Base-by-base conservation (phyloP, 2,329 filamentous ascomycete genomes). In the Penicillium sp. region DNA sequence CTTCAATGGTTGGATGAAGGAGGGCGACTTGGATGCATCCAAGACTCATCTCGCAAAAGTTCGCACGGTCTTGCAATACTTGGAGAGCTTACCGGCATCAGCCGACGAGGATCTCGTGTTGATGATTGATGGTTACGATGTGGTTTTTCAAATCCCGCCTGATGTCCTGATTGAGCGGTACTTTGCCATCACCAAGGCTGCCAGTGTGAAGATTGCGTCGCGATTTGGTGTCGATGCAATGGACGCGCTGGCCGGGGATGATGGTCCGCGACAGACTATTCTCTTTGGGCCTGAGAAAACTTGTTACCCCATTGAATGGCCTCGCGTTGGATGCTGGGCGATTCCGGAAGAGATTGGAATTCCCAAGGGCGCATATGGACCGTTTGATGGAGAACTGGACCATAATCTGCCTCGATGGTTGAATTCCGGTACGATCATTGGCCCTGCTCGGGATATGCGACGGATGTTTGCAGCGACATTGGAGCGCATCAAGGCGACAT, bases 151-250 rank as follows among this genome's bases (percentile, higher is more conserved):
- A 16, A 35, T 44, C 13, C 41, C 41, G 9, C 34, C 41, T 6
- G 44, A 47, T 28, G 35, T 44, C n/a, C 22, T 47, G 11, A 44
- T 47, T n/a, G 28, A 47, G 14, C 35, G 44, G 12, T 47, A 47
- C 16, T 47, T 47, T 12, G 38, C 37, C 10, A 30, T 39, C 5
- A 44, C 31, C n/a, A 39, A 32, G 23, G 29, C 35, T 6, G 44
- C 41, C 4, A 39, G 25, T 23, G 38, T 29, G 5, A 35, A 33
- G n/a, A 30, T 47, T 13, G 41, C 44, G 3, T 23, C 38, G n/a
- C 41, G 30, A 4, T 44, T 38, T 26, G 35, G 41, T 9, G 26
- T 17, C 10, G 32, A 41, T n/a, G 35, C 35, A 1, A 27, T 30
- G 1, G 33, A 42, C 3, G 15, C 25, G 8, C 27, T 40, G n/a